Evolutionary conservation across 345 rosid species (phyloP), one percentile per base, ranked within the genome.

Genomic region (Boechera stricta): DNA sequence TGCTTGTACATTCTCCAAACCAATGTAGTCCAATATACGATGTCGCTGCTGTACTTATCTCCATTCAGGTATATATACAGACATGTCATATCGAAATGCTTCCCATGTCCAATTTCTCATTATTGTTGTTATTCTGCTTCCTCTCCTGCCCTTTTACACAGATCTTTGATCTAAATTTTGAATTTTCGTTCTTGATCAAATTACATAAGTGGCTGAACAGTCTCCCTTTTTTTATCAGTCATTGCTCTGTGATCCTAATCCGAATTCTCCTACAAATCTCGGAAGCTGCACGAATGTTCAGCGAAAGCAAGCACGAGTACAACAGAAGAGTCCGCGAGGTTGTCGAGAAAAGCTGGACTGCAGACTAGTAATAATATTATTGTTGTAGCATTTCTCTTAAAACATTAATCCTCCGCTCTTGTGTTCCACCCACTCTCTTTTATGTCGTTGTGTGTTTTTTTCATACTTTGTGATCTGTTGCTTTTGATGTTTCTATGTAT

Each of bases 241-340:
- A 4, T 76, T 90, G 82, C 97, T 94, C 15, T 91, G 97, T 64
- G 98, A 94, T 41, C 98, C 97, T 38, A 92, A 92, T 80, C 97
- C 98, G 5, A 92, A 89, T 73, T 94, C 97, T 16, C 98, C 97
- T 24, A 95, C 98, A 39, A 94, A 94, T 2, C 77, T 92, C 97
- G 12, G 98, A 94, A 86, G 97, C 98, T 67, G 97, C 97, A 18
- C 74, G 97, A 60, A 90, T 94, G 98, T 94, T 90, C 70, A 91
- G 97, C 1, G 93, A 90, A 83, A 91, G 88, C 82, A 92, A 90
- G 81, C 97, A 96, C 0, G 94, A 94, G 64, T 91, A 94, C 89
- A 94, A 94, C 77, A 79, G 95, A 81, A 79, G 95, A 81, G 91
- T 92, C 35, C 86, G 95, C 0, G 98, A 91, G 81, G 85, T 93